Evolutionary conservation across 106 monocot species (phyloP), one percentile per base, ranked within the genome.

Genomic region (Platanthera guangdongensis): DNA sequence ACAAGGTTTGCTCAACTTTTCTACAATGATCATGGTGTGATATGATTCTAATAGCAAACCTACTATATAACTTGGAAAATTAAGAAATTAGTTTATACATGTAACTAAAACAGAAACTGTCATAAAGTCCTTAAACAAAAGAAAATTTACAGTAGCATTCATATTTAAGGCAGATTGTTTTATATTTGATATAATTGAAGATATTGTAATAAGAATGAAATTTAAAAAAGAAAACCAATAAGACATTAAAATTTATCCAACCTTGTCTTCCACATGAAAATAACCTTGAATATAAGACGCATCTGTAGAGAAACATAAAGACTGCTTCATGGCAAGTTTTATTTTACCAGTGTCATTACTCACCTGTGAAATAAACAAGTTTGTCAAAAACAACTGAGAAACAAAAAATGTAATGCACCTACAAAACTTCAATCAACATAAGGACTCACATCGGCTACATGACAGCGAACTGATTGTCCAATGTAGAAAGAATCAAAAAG

Each of bases 401-500:
- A 12, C 52, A 21, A 16, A 28, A 21, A 7, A 60, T 19, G 1
- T 60, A n/a, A 19, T 60, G 21, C 7, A 28, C 5, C 16, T 5
- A 65, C 3, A 50, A 48, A 21, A 4, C 32, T 51, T 64, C 16
- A 60, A 45, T 22, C 5, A 32, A 51, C 6, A n/a, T 78, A 57
- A 55, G 68, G 18, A 32, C 89, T 87, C 75, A 97, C 97, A 89
- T 79, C 82, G 8, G 84, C 49, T 71, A 99, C 73, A 79, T 88
- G 76, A 78, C 87, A 83, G n/a, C 94, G 88, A 77, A 99, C 91
- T 72, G 97, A 94, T 81, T 99, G 97, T 15, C 97, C 97, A 48
- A 85, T 53, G 59, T 86, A 91, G 85, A 99, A 99, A 11, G 85
- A 88, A 84, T 92, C 83, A 28, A 76, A 85, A 16, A 85, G 75